Evolutionary conservation across 805 yeast genomes (phyloP).

Genomic region (Ogataea siamensis): DNA sequence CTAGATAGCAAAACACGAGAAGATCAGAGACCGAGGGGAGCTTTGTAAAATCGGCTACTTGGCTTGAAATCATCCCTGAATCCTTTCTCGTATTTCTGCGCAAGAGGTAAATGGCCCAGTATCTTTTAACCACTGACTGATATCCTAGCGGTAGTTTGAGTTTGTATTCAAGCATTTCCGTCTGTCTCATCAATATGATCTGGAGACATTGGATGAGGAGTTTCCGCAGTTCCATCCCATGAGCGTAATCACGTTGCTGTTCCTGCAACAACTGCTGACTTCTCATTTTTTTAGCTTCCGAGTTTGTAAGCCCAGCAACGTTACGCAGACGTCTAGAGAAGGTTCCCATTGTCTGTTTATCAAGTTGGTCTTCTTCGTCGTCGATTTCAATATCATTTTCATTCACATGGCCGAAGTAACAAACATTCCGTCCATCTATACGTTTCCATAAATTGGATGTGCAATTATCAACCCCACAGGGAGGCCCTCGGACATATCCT

Average conservation of each 20-base stretch:
- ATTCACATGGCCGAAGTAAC: constrained; percentile 88
- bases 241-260: constrained; percentile 16
- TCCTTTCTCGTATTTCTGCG: constrained; percentile 8
- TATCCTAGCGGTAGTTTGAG: constrained; percentile 21
- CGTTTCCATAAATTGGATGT: constrained; percentile 70
- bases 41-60: constrained; percentile 10
- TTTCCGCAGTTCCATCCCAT: constrained; percentile 25
- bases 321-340: constrained; percentile 52
- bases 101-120: constrained; percentile 24
- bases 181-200: constrained; percentile 47
- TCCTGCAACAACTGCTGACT: constrained; percentile 15
- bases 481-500: constrained; percentile 57
- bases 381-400: constrained; percentile 77
- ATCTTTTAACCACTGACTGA: constrained; percentile 33
- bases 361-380: constrained; percentile 72
- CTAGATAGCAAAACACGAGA: constrained; percentile 47
- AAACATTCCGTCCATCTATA: constrained; percentile 75
- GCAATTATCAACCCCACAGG: constrained; percentile 91
- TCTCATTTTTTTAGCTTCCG: constrained; percentile 13
- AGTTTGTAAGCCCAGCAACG: constrained; percentile 41
- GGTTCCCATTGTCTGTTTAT: constrained; percentile 59
- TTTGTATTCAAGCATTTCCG: constrained; percentile 37
- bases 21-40: constrained; percentile 22
- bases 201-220: constrained; percentile 27
- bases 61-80: neutral